These are phyloP conservation scores for Globisporangium sylvaticum DNA, from an alignment of 352 stramenopile species.

Conservation along the genomic window DNA sequence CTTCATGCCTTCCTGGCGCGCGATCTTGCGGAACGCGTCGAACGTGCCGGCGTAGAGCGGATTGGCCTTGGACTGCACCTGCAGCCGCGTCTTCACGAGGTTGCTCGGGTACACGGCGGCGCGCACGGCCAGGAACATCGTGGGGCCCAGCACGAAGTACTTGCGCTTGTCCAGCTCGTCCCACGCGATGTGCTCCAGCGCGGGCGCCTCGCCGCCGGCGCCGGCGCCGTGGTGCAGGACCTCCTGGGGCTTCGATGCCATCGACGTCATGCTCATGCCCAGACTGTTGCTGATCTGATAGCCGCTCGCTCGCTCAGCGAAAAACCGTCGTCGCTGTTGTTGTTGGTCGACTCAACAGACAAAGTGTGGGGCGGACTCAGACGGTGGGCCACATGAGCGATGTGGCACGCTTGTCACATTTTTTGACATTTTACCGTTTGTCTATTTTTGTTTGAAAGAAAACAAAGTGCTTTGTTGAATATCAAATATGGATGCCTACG, in stretches of 20 bases:
- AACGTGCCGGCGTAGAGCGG: slow-evolving; percentile 78
- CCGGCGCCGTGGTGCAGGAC: not conserved
- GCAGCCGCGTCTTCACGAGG: slow-evolving; percentile 85
- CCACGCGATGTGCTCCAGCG: slow-evolving; percentile 83
- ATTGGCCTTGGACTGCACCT: slow-evolving; percentile 71
- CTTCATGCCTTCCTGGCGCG: slow-evolving; percentile 63
- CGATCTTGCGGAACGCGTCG: slow-evolving; percentile 84
- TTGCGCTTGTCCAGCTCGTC: slow-evolving; percentile 87
- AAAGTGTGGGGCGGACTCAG: not conserved
- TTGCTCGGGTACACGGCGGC: slow-evolving; percentile 85
- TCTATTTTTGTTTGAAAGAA: not conserved
- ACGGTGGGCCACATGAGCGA: not conserved
- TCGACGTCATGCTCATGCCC: slow-evolving; percentile 1
- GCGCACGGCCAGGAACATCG: slow-evolving; percentile 78
- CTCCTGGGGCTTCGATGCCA: not conserved
- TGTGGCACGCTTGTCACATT: not conserved
- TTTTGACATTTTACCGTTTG: too few relatives aligned
- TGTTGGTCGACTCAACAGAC: slow-evolving; percentile 3
- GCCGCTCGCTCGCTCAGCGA: not conserved
- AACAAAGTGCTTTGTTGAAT: not conserved
- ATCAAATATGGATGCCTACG: too few relatives aligned
- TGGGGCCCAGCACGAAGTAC: slow-evolving; percentile 83
- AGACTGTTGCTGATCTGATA: not conserved
- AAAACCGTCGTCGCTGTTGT: not conserved
- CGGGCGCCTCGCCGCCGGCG: slow-evolving; percentile 12